Conservation (phyloP, 2,329 filamentous ascomycete species). For the Emmonsiellopsis sp. region DNA sequence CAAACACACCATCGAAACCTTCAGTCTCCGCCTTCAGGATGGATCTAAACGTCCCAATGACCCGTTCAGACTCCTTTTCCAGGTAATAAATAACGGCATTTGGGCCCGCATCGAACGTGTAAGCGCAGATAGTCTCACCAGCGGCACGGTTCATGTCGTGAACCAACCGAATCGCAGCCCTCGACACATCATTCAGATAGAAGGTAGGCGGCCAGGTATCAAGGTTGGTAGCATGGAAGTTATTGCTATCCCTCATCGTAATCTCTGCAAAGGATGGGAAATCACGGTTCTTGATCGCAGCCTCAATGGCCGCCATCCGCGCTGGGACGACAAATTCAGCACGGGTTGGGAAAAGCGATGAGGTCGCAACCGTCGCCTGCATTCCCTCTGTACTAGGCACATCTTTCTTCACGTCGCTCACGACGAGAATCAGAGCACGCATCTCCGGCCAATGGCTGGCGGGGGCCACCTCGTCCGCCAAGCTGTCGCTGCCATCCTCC, state of each 20-base stretch:
- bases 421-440: constrained; percentile 85
- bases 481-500: constrained; percentile 74
- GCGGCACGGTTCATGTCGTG: constrained; percentile 78
- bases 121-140: constrained; percentile 75
- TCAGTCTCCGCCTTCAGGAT: constrained; percentile 57
- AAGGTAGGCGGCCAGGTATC: constrained; percentile 97
- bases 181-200: constrained; percentile 92
- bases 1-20: constrained; percentile 50
- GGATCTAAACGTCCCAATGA: constrained; percentile 70
- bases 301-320: constrained; percentile 77
- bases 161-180: constrained; percentile 78
- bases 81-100: constrained; percentile 96
- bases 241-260: constrained; percentile 95
- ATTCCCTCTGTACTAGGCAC: constrained; percentile 89
- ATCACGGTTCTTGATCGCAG: constrained; percentile 66
- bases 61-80: constrained; percentile 61
- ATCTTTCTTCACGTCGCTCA: constrained; percentile 88
- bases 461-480: constrained; percentile 79
- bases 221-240: constrained; percentile 88
- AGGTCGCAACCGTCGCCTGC: constrained; percentile 92
- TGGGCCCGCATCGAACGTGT: constrained; percentile 95
- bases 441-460: constrained; percentile 92
- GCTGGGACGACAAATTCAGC: constrained; percentile 68
- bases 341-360: constrained; percentile 72
- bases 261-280: constrained; percentile 81